Percentiles rank a stretch among this genome's conserved stretches.
phyloP scores from a whole-genome alignment of 2,329 filamentous ascomycete genomes.

The Colletotrichum musae region DNA sequence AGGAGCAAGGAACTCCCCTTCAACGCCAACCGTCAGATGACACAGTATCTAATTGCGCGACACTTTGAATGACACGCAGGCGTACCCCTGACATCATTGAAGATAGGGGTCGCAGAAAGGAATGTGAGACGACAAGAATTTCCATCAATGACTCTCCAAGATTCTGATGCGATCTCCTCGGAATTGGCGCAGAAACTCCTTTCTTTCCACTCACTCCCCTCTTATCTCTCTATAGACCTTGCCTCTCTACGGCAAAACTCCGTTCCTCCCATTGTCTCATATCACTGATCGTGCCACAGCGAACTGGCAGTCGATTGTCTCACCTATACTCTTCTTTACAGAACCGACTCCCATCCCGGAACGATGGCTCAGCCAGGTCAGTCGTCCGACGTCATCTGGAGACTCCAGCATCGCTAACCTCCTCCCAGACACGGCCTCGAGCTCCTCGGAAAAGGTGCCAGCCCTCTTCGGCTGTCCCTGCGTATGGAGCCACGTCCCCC shows the following conservation, averaged over 20 bases:
- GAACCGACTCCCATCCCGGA: not conserved
- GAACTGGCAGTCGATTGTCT: not conserved
- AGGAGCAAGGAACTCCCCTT: slow-evolving; percentile 32
- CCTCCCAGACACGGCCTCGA: slow-evolving; percentile 6
- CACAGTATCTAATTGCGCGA: slow-evolving; percentile 17
- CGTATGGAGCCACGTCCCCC: slow-evolving; percentile 38
- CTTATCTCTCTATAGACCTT: slow-evolving; percentile 5
- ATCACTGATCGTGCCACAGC: not conserved
- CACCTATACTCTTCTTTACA: not conserved
- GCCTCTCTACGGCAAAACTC: not conserved
- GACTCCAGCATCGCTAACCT: not conserved
- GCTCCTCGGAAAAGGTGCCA: slow-evolving; percentile 28
- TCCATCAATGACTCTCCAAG: slow-evolving; percentile 32
- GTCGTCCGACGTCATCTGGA: not conserved
- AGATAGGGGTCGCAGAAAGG: slow-evolving; percentile 27
- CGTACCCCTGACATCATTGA: slow-evolving; percentile 17
- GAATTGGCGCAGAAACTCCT: not conserved
- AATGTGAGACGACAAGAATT: slow-evolving; percentile 31
- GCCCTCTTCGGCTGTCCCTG: slow-evolving; percentile 35
- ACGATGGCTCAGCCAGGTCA: slow-evolving; percentile 15
- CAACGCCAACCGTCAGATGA: slow-evolving; percentile 22
- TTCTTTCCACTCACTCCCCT: not conserved
- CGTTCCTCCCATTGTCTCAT: not conserved
- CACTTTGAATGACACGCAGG: slow-evolving; percentile 32
- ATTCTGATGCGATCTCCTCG: not conserved